Base-by-base conservation (phyloP, 177 flowering plant genomes). In the Vitis hybrid region DNA sequence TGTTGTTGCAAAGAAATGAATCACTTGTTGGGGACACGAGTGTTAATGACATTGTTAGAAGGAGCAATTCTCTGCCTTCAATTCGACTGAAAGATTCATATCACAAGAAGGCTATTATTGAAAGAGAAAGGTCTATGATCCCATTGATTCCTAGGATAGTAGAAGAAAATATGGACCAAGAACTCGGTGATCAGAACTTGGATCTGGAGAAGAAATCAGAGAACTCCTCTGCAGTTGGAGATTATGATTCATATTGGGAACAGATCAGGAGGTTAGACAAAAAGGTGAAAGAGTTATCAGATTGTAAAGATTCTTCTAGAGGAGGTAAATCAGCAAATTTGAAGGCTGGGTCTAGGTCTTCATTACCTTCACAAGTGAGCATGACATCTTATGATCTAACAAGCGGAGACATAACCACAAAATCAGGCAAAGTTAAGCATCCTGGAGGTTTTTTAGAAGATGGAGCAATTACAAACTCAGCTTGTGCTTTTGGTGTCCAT, bases 241-340 rank as follows among this genome's bases (percentile, higher is more conserved):
- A 75, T 22, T 59, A 71, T 13, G 75, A 70, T 74, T 76, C 86
- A 0, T 87, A 82, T n/a, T 83, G 88, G 89, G 84, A 92, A 51
- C 85, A 87, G 77, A 89, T 92, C 50, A 78, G 65, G 68, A 77
- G 69, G 62, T 76, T 88, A 62, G 94, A 89, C 64, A 86, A 81
- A 33, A 64, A 73, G 31, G 85, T 86, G 63, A 82, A 85, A 67
- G 88, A 75, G 67, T 76, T 85, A 19, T 73, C 89, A 20, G 77
- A 62, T 62, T 20, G 51, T 68, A 73, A 70, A 66, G 79, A 71
- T 59, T 55, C 64, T 69, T 62, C 51, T 58, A 57, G 60, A 66
- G 63, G 60, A 66, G 63, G 66, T 28, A 56, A 66, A 31, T 66
- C 75, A 49, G 12, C 55, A 51, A 69, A 59, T 12, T 65, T 64